These are phyloP conservation scores for Colletotrichum noveboracense DNA, from an alignment of 2,329 filamentous ascomycete genomes.

Conservation along the genomic window DNA sequence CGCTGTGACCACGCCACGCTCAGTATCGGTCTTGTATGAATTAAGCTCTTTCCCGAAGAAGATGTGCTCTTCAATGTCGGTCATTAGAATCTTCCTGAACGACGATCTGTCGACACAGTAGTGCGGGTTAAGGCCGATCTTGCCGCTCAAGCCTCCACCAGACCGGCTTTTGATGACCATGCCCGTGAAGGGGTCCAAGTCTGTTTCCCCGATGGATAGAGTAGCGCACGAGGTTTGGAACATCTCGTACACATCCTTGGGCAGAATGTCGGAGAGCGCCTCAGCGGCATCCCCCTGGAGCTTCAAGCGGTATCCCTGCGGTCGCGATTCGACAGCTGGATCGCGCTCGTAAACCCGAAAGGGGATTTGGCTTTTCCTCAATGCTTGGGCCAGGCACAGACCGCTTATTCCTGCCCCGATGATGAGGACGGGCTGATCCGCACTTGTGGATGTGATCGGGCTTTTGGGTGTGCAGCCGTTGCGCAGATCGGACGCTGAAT, in stretches of 20 bases:
- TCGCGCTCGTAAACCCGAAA: constrained; percentile 60
- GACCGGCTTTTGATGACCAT: constrained; percentile 25
- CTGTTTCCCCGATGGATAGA: neutral
- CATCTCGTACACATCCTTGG: neutral
- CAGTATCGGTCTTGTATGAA: constrained; percentile 45
- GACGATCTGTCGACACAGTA: constrained; percentile 55
- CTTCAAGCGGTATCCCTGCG: constrained; percentile 66
- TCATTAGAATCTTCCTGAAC: neutral
- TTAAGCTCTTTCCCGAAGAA: neutral
- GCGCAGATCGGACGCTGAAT: neutral
- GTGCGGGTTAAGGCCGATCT: constrained; percentile 40
- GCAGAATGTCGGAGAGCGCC: neutral
- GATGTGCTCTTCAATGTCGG: neutral
- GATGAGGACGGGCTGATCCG: constrained; percentile 32
- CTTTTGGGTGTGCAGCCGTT: neutral
- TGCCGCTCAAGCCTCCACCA: constrained; percentile 57
- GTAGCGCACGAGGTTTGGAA: neutral
- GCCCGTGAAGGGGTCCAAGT: neutral
- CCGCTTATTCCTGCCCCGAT: constrained; percentile 42
- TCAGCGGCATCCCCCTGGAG: constrained; percentile 32
- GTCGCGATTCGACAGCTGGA: constrained; percentile 54
- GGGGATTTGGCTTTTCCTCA: constrained; percentile 34
- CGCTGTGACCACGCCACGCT: constrained; percentile 56
- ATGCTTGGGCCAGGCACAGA: constrained; percentile 37
- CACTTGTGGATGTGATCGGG: neutral